Evolutionary conservation across 257 asterid species (phyloP).

Genomic region (Scutellaria minor): DNA sequence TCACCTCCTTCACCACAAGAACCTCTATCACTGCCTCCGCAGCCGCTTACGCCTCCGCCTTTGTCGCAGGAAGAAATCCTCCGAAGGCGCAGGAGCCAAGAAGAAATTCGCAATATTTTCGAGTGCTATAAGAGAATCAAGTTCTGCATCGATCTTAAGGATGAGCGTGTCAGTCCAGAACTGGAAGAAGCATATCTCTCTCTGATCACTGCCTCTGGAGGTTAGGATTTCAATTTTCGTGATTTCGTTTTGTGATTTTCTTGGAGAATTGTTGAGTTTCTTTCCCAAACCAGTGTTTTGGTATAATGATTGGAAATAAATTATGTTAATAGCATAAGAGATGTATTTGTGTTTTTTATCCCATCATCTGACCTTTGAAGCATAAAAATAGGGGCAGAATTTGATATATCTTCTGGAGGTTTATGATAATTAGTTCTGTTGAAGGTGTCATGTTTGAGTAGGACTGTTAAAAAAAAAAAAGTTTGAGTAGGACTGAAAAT

Average conservation of each 20-base stretch:
- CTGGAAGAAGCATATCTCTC: constrained; percentile 76
- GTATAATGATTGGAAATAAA: constrained; percentile 8
- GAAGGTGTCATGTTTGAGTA: constrained; percentile 4
- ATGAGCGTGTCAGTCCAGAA: constrained; percentile 49
- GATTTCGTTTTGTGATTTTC: constrained; percentile 12
- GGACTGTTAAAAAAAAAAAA: background rate
- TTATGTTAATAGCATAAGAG: constrained; percentile 5
- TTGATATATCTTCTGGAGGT: constrained; percentile 1
- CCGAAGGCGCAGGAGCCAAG: constrained; percentile 72
- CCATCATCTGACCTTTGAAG: constrained; percentile 2
- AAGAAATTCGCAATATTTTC: constrained; percentile 76
- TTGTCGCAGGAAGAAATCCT: constrained; percentile 67
- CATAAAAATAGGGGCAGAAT: constrained; percentile 21
- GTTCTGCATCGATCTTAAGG: constrained; percentile 52
- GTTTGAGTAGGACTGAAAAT: constrained; percentile 3
- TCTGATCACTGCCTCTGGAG: constrained; percentile 81
- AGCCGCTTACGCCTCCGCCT: constrained; percentile 60
- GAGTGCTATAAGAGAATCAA: constrained; percentile 72
- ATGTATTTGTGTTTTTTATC: background rate
- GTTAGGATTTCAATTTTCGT: constrained; percentile 41
- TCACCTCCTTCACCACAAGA: constrained; percentile 47
- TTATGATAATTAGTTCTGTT: constrained; percentile 11
- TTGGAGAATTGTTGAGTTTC: constrained; percentile 4
- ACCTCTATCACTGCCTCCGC: constrained; percentile 51
- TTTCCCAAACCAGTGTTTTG: background rate